Evolutionary conservation across 441 rosid species (phyloP), one percentile per base, ranked within the genome.

Genomic region (Jatropha podagrica): DNA sequence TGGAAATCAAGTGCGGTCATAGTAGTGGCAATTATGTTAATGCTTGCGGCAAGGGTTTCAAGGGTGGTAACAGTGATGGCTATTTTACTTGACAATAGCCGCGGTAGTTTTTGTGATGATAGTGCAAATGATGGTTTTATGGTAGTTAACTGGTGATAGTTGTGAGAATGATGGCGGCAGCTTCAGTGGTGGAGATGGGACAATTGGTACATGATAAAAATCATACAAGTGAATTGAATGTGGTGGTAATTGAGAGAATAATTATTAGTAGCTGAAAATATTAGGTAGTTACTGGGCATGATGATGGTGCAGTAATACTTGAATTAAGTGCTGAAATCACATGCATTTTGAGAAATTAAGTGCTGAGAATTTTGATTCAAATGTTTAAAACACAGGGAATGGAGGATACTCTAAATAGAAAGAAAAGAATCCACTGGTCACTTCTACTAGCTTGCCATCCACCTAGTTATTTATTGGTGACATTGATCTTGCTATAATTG

Each of bases 41-140:
- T 55, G 8, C 15, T 18, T n/a, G 15, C 10, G 8, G 18, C 11
- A 26, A 32, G 8, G 26, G 37, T 58, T 58, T 4, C 11, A 60
- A 27, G 64, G 12, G 27, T 37, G 23, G 61, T 54, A 11, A 23
- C 12, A 15, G 44, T n/a, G 11, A 12, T 10, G 42, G 49, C n/a
- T 55, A 5, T n/a, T 61, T 11, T 55, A 20, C 3, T n/a, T 15
- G 15, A 32, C 55, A 23, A 54, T n/a, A 32, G 49, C 37, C 4
- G 0, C n/a, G 37, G 8, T 52, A 37, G 49, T 37, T n/a, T 11
- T 37, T 3, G 7, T 23, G 37, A 48, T 55, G 27, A 26, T 46
- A 23, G 74, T 18, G 67, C 13, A 48, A 72, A 44, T 60, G 46
- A 44, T 61, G 75, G 37, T 56, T 27, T 46, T 38, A 44, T 44